Evolutionary conservation across 2,329 filamentous ascomycete species (phyloP).

Genomic region (Aureobasidium leucospermi): DNA sequence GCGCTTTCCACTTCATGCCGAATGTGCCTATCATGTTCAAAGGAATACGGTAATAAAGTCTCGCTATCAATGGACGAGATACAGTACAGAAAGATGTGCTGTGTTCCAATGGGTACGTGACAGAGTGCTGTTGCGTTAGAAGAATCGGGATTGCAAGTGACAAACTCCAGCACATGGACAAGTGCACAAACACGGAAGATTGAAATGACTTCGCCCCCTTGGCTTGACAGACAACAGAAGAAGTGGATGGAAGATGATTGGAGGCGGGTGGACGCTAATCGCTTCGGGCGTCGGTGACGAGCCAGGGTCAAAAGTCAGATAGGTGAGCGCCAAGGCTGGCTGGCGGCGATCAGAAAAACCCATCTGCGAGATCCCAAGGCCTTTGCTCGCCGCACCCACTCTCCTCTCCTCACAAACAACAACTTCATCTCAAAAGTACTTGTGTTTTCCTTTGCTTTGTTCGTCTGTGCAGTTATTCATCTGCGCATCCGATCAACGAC

Average conservation of each 20-base stretch:
- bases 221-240: not conserved
- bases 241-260: constrained; percentile 7
- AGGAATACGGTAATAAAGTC: too few species aligned
- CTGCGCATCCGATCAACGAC: constrained; percentile 11
- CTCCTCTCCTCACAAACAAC: not conserved
- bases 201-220: not conserved
- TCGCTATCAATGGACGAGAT: too few species aligned
- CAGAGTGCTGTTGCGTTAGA: too few species aligned
- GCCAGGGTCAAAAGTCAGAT: not conserved
- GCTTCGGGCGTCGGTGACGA: not conserved
- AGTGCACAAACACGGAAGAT: not conserved
- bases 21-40: too few species aligned
- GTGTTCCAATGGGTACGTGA: too few species aligned
- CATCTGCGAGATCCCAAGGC: not conserved
- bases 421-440: constrained; percentile 10
- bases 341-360: not conserved
- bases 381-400: not conserved
- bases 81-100: too few species aligned
- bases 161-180: too few species aligned
- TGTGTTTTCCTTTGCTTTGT: constrained; percentile 13
- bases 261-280: not conserved
- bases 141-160: too few species aligned
- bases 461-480: constrained; percentile 10
- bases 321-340: not conserved
- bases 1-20: too few species aligned